A percentile compares a stretch with the other conserved stretches of the same genome.
Conservation (phyloP, 1,284 basidiomycete species). For the Ustilago loliicola region DNA sequence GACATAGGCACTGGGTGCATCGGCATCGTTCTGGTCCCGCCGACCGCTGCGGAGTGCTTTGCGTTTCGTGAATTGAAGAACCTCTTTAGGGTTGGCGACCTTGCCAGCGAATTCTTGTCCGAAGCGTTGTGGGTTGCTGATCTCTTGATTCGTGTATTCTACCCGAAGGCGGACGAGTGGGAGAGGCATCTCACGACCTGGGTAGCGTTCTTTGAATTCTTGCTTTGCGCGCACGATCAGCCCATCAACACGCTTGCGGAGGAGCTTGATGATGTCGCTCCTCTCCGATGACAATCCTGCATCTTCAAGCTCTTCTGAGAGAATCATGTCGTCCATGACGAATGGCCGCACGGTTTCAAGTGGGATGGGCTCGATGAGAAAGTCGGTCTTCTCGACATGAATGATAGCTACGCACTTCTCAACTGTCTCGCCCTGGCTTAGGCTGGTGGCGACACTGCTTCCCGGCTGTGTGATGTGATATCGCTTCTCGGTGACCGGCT, state of each 20-base stretch:
- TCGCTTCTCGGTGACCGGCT: slow-evolving; percentile 87
- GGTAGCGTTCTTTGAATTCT: slow-evolving; percentile 81
- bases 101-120: slow-evolving; percentile 93
- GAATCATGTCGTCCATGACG: slow-evolving; percentile 85
- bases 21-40: slow-evolving; percentile 15
- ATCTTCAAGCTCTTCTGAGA: slow-evolving; percentile 75
- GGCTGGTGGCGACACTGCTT: slow-evolving; percentile 90
- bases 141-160: slow-evolving; percentile 62
- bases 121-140: slow-evolving; percentile 88
- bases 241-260: slow-evolving; percentile 51
- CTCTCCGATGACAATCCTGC: slow-evolving; percentile 49
- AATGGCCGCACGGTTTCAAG: slow-evolving; percentile 94
- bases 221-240: slow-evolving; percentile 82
- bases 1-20: slow-evolving; percentile 30
- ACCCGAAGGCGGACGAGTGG: slow-evolving; percentile 86
- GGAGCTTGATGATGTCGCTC: slow-evolving; percentile 54
- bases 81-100: slow-evolving; percentile 93
- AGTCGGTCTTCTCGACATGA: slow-evolving; percentile 82
- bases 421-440: slow-evolving; percentile 58
- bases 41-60: slow-evolving; percentile 70
- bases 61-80: slow-evolving; percentile 89
- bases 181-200: slow-evolving; percentile 71
- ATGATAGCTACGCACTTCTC: slow-evolving; percentile 62
- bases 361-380: slow-evolving; percentile 84
- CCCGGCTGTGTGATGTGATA: slow-evolving; percentile 96